These are phyloP conservation scores for Stenocarpella maydis DNA, from an alignment of 2,329 filamentous ascomycete species.

Conservation along the genomic window DNA sequence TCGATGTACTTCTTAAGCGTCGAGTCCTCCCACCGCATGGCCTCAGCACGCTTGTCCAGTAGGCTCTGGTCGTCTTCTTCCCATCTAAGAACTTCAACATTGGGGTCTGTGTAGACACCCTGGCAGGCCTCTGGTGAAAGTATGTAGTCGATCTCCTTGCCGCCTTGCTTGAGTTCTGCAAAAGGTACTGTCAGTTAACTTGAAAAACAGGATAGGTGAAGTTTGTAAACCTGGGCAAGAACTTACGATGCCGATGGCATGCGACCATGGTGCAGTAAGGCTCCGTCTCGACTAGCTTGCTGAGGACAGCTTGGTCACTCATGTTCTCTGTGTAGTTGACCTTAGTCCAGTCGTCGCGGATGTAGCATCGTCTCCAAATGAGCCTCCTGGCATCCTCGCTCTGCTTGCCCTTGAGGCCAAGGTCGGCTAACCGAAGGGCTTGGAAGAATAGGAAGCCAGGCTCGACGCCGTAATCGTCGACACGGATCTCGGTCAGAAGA, in stretches of 20 bases:
- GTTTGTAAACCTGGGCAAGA: not conserved
- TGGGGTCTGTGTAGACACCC: slow-evolving; percentile 67
- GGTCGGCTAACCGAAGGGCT: slow-evolving; percentile 70
- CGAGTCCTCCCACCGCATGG: slow-evolving; percentile 77
- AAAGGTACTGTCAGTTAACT: slow-evolving; percentile 43
- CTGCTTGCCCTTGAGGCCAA: slow-evolving; percentile 63
- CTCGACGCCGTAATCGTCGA: slow-evolving; percentile 59
- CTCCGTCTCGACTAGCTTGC: slow-evolving; percentile 69
- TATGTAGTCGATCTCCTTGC: slow-evolving; percentile 53
- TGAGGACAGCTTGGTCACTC: slow-evolving; percentile 72
- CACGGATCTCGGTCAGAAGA: slow-evolving; percentile 76
- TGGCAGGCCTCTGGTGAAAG: slow-evolving; percentile 62
- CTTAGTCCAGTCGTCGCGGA: slow-evolving; percentile 83
- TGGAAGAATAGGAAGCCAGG: slow-evolving; percentile 76
- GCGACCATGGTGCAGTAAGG: slow-evolving; percentile 73
- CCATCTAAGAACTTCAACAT: slow-evolving; percentile 65
- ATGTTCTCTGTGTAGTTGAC: slow-evolving; percentile 82
- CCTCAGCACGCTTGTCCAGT: slow-evolving; percentile 72
- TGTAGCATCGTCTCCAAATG: slow-evolving; percentile 88
- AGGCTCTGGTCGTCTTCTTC: slow-evolving; percentile 66
- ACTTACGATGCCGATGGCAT: slow-evolving; percentile 72
- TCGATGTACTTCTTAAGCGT: slow-evolving; percentile 70
- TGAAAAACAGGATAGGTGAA: slow-evolving; percentile 29
- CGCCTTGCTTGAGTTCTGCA: slow-evolving; percentile 44
- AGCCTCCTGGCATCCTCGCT: slow-evolving; percentile 65